A percentile compares a stretch with the other conserved stretches of the same genome.
Conservation (phyloP, 2,329 filamentous ascomycete genomes). For the Ophiostoma sp. region DNA sequence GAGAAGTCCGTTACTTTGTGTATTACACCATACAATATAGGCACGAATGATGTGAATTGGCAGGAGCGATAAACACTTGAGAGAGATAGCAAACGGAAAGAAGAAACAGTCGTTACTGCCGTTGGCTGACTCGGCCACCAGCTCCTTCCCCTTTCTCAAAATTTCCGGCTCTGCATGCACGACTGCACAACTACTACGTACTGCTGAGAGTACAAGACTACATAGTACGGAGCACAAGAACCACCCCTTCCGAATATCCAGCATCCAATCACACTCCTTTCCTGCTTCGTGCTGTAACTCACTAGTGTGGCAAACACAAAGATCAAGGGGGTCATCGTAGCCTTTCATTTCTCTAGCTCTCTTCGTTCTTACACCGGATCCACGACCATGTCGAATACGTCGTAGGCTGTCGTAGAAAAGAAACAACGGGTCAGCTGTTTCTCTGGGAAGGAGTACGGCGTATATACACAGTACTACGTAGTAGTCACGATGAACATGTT, state of each 20-base stretch:
- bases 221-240: not conserved
- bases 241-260: slow-evolving; percentile 18
- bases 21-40: too few relatives aligned
- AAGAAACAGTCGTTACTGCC: not conserved
- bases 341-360: slow-evolving; percentile 17
- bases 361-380: slow-evolving; percentile 20
- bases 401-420: slow-evolving; percentile 7
- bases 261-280: slow-evolving; percentile 19
- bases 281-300: slow-evolving; percentile 21
- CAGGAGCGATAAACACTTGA: not conserved
- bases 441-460: not conserved
- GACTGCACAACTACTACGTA: too few relatives aligned
- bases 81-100: not conserved
- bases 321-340: slow-evolving; percentile 12
- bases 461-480: too few relatives aligned
- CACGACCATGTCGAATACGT: not conserved
- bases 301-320: slow-evolving; percentile 23
- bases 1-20: not conserved
- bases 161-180: not conserved
- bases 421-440: not conserved
- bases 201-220: not conserved
- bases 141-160: slow-evolving; percentile 11
- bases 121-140: not conserved
- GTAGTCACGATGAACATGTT: not conserved
- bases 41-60: not conserved